Evolutionary conservation across 208 protist species (phyloP), one percentile per base, ranked within the genome.

Genomic region (Crithidia mellificae): DNA sequence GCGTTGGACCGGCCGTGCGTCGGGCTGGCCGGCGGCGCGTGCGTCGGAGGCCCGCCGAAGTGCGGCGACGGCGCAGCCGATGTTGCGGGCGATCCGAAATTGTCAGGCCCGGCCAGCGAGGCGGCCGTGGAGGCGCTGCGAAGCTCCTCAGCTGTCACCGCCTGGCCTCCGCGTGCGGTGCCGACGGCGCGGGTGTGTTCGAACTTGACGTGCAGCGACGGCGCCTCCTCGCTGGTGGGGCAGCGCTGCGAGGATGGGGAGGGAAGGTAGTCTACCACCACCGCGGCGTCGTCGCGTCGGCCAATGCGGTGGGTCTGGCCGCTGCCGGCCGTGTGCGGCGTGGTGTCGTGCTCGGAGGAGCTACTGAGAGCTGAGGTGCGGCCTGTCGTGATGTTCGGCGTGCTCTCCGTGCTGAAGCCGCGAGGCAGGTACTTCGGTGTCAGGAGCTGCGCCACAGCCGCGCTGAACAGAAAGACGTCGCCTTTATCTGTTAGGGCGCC

Each of bases 351-450:
- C 52, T 67, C 68, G 2, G 53, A 68, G 24, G 68, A 44, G 52
- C 51, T 74, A 51, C 68, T 61, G 20, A 67, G 14, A 14, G 51
- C 59, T 8, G 52, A 67, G 50, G 50, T 68, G 59, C 68, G 68
- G 22, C 58, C 63, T 19, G 58, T 65, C 12, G 67, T 73, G 39
- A 68, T n/a, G 59, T 39, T 50, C 17, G 68, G 58, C 32, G 44
- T 62, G 44, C 59, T 68, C 25, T 63, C 68, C 3, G 52, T 34
- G 52, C 59, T 67, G 50, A 61, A 46, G 34, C 59, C 24, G 8
- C 51, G 68, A 6, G 58, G 68, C 44, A 36, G 14, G 22, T 30
- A 22, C 47, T 44, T 20, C 6, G 53, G 63, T 9, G 34, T 47
- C n/a, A 75, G 46, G 34, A 54, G 38, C 56, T 69, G 69, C n/a